Base-by-base conservation (phyloP, 768 basidiomycete genomes). In the Pleurotus salmoneostramineus region DNA sequence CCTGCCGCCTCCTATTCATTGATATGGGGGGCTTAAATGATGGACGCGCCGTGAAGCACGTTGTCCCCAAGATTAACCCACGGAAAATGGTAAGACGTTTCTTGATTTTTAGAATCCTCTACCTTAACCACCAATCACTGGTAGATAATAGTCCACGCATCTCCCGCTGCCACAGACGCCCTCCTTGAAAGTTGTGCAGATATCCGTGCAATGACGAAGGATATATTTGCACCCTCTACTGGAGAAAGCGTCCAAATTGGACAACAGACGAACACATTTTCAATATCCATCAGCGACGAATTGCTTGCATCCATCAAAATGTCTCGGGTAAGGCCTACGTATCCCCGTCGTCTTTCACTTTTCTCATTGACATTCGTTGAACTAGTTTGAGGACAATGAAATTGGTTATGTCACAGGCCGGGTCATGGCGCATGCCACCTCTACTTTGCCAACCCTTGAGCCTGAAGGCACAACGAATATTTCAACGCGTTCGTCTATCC, bases 381-480 rank as follows among this genome's bases (percentile, higher is more conserved):
- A n/a, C n/a, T n/a, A 98, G 95, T 98, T 97, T 68, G 97, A 98
- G 66, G 96, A 98, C 69, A 98, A 95, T 65, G 95, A 98, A 71
- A 90, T 99, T 46, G 94, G 92, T 14, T 95, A 88, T 69, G 86
- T 99, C 45, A 85, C 87, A 17, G 97, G 97, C 17, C 84, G 90
- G n/a, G 85, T 98, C 34, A 80, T 88, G 3, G 83, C 87, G 33
- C 88, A 91, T 57, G 86, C 93, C 14, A 93, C 88, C 60, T 93
- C 95, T 2, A 91, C 87, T 4, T 87, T 98, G 56, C 95, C 96
- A 1, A 83, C 87, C 11, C 85, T 99, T 32, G 95, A 97, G 66
- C 87, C 89, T 5, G 71, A 80, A 32, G 73, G 74, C 21, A 65
- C 77, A 15, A 58, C 71, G 15, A 61, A 71, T 5, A 21, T 58